These are phyloP conservation scores for Streptanthus diversifolius DNA, from an alignment of 345 rosid genomes.

Conservation along the genomic window DNA sequence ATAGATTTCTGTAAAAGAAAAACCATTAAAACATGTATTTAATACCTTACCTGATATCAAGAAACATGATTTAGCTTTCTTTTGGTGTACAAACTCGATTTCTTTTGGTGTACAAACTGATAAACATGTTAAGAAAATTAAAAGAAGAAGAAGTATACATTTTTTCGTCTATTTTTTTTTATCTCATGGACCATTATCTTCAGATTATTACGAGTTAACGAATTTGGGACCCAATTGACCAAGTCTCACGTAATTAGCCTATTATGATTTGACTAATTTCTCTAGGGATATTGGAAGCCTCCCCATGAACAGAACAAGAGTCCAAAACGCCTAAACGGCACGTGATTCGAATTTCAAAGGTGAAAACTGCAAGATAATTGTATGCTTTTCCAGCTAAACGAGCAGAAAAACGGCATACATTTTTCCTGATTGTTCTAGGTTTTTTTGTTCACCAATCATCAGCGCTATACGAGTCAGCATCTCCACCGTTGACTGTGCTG, in stretches of 20 bases:
- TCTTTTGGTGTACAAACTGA: background rate
- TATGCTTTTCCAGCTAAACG: background rate
- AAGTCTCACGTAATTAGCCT: background rate
- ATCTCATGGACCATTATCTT: background rate
- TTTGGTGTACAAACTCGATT: background rate
- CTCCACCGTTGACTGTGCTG: conserved; percentile 1
- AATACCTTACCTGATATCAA: background rate
- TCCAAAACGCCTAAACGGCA: background rate
- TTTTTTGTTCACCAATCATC: background rate
- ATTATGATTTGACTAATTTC: background rate
- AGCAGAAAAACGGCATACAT: background rate
- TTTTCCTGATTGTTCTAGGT: background rate
- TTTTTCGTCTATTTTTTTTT: background rate
- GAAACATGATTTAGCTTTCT: background rate
- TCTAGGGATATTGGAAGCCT: background rate
- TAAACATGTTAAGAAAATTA: background rate
- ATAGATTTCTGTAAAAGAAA: background rate
- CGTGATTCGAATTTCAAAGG: background rate
- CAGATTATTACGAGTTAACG: background rate
- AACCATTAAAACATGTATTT: background rate
- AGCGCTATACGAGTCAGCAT: background rate
- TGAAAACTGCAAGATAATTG: background rate
- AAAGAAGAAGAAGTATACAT: background rate
- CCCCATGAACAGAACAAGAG: background rate
- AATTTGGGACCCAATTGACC: background rate